Conservation (phyloP, 495 filamentous ascomycete species). For the Talaromyces adpressus region DNA sequence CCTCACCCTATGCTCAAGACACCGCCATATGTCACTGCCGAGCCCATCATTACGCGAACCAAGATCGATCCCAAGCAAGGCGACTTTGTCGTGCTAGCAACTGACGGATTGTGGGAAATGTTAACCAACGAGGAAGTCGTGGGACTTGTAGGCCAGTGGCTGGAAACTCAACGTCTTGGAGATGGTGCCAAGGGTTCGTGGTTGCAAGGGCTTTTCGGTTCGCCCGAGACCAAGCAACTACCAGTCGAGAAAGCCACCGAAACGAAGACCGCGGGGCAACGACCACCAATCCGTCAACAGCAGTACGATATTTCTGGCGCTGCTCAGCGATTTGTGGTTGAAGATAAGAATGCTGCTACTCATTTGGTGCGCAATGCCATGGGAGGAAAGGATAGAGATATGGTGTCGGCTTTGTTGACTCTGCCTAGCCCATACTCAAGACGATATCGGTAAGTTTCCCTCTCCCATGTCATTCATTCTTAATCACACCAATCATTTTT, state of each 20-base stretch:
- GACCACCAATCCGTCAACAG: slow-evolving; percentile 71
- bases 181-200: slow-evolving; percentile 34
- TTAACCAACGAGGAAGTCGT: slow-evolving; percentile 97
- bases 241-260: slow-evolving; percentile 44
- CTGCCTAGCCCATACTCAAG: slow-evolving; percentile 85
- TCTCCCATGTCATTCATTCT: not conserved
- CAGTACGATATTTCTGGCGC: slow-evolving; percentile 71
- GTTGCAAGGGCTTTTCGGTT: slow-evolving; percentile 43
- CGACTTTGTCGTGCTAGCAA: slow-evolving; percentile 94
- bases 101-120: slow-evolving; percentile 99
- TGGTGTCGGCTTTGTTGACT: slow-evolving; percentile 89
- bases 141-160: slow-evolving; percentile 92
- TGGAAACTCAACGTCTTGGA: slow-evolving; percentile 62
- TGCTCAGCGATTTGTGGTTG: slow-evolving; percentile 77
- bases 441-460: slow-evolving; percentile 64
- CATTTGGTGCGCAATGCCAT: slow-evolving; percentile 94
- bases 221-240: slow-evolving; percentile 35
- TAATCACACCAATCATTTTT: slow-evolving; percentile 11
- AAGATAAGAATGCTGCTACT: slow-evolving; percentile 94
- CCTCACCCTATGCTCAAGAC: slow-evolving; percentile 69
- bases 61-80: slow-evolving; percentile 84
- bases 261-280: slow-evolving; percentile 46
- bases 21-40: slow-evolving; percentile 95
- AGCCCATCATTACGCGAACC: slow-evolving; percentile 92
- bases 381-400: slow-evolving; percentile 87